Conservation (phyloP, 371 early-diverging fungal species). For the Saksenaea vasiformis region DNA sequence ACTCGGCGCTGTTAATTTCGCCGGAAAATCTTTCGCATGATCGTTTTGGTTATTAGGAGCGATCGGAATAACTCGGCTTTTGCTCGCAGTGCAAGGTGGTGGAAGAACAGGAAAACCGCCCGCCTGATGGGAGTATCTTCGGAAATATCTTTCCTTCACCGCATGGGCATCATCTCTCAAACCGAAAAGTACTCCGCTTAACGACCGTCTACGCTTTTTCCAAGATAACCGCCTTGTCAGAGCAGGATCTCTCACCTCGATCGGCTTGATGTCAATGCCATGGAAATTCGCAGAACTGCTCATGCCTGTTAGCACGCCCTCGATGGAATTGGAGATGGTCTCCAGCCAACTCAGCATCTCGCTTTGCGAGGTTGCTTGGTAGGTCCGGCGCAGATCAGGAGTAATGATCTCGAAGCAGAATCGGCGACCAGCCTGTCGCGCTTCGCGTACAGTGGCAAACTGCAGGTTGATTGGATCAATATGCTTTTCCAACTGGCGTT, state of each 20-base stretch:
- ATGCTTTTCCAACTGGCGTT: constrained; percentile 60
- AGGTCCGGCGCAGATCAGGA: constrained; percentile 61
- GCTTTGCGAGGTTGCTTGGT: constrained; percentile 75
- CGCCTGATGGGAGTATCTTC: constrained; percentile 5
- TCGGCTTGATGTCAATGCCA: too few species aligned
- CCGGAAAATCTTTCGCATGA: not conserved
- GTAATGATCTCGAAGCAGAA: constrained; percentile 80
- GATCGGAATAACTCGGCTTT: not conserved
- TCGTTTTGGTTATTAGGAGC: not conserved
- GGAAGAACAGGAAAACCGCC: constrained; percentile 24
- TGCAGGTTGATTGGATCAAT: constrained; percentile 70
- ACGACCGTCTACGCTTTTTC: constrained; percentile 14
- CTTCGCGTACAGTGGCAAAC: constrained; percentile 77
- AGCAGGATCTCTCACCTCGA: not conserved
- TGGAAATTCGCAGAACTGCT: constrained; percentile 36
- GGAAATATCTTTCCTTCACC: not conserved
- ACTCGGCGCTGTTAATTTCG: constrained; percentile 10
- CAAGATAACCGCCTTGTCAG: not conserved
- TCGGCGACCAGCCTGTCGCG: constrained; percentile 70
- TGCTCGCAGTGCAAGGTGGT: constrained; percentile 11
- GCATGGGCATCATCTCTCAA: not conserved
- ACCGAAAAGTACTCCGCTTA: constrained; percentile 14
- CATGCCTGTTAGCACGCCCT: constrained; percentile 64
- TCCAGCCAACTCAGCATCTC: constrained; percentile 72
- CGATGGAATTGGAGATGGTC: constrained; percentile 72